Base-by-base conservation (phyloP, 768 basidiomycete genomes). In the Mycena rebaudengoi region DNA sequence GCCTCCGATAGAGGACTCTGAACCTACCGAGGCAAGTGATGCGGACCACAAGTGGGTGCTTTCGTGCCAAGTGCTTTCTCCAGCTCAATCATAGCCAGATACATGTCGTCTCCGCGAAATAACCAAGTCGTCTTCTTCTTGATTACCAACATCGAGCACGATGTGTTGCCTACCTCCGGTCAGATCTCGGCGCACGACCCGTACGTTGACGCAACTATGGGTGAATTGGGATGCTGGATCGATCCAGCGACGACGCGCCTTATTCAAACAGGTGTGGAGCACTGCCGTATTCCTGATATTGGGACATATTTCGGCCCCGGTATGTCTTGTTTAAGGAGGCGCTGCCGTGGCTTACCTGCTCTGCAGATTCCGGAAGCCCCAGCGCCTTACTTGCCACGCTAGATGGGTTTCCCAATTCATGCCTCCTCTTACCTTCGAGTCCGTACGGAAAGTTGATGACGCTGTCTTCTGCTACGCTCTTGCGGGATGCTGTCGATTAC, bases 151-250 rank as follows among this genome's bases (percentile, higher is more conserved):
- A 76, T 98, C 32, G 91, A 92, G 30, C 86, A 88, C 70, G 87
- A 88, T 52, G 77, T 88, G 0, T 73, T 87, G 7, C 69, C 82
- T 32, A 74, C 74, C 66, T 41, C 72, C 56, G 61, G 71, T 64
- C 60, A 66, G 20, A 62, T 73, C 40, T 49, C 59, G 5, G 35
- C 49, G 33, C 75, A 76, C 21, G 87, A 89, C 64, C 73, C 85
- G 7, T 85, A 87, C 66, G 79, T 84, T 23, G 86, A 87, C 16
- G 83, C 83, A 2, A 82, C 83, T 0, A 74, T 83, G 20, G 92
- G 91, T 5, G 88, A 93, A 69, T 73, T 96, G 18, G 97, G 97
- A 0, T 96, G 91, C 70, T 92, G 92, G 85, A 82, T 98, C 20
- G 94, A 98, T 69, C 77, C 88, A 1, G 73, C 81, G 2, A 72